Base-by-base conservation (phyloP, 441 rosid genomes). In the Pelargonium cotyledonis region DNA sequence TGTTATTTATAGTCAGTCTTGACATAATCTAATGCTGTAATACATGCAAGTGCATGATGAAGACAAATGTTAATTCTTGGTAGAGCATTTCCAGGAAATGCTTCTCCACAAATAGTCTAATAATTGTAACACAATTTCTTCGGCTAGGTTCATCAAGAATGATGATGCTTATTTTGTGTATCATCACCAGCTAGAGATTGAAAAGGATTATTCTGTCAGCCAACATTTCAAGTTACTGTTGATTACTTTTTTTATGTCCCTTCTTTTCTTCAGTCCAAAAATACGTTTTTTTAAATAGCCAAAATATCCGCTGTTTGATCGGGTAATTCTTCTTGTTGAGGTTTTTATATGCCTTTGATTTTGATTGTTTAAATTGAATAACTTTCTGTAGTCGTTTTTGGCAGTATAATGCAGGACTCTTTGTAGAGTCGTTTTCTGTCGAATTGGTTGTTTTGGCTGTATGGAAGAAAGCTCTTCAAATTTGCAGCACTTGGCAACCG, bases 381-480 rank as follows among this genome's bases (percentile, higher is more conserved):
- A 26, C 31, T 43, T 35, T 71, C 67, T 43, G 64, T 68, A 70
- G 74, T 61, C 21, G 74, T 75, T 55, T 71, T 64, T 73, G 71
- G 31, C 92, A 91, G 97, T 81, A 72, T 29, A 70, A 81, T 74
- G 84, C 87, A 82, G 93, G 83, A 70, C 77, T 76, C 4, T 69
- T 74, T 69, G 78, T 79, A 69, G 93, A 91, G 75, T 86, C 91
- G 72, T 84, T 91, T 80, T 85, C 91, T 35, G 80, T 91, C 71
- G 86, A 86, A n/a, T 88, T 89, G 23, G 74, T 87, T 51, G 83
- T 86, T 73, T 82, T 87, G 78, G 95, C 97, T 71, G 68, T 80
- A 55, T 91, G 95, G 93, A 89, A 74, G 79, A 83, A 85, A 78
- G 86, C 86, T 69, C 73, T 80, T 73, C 67, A 81, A 73, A 83